Percentiles rank a stretch among this genome's conserved stretches.
These are phyloP conservation scores for Ophiostoma novo-ulmi DNA, from an alignment of 2,329 filamentous ascomycete genomes.

Conservation along the genomic window DNA sequence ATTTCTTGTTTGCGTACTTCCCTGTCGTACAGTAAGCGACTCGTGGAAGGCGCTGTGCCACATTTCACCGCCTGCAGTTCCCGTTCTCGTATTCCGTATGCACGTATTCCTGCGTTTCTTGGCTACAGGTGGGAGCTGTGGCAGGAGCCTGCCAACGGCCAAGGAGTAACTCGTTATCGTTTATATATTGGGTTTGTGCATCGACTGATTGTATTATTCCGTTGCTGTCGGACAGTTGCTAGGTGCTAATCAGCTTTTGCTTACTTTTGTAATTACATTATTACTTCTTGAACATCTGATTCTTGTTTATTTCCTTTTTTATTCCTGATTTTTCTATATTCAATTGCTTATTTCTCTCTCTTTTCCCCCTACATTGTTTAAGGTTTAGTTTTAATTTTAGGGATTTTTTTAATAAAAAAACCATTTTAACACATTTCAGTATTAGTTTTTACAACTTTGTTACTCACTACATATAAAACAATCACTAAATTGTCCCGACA, in stretches of 20 bases:
- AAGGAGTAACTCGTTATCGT: not conserved
- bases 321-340: no score
- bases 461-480: no score
- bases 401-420: no score
- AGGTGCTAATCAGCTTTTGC: not conserved
- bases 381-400: no score
- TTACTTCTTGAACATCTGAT: not conserved
- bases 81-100: conserved; percentile 21
- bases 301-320: not conserved
- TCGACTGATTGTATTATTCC: not conserved
- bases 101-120: not conserved
- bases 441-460: no score
- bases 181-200: not conserved
- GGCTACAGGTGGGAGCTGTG: conserved; percentile 1
- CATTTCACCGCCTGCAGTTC: conserved; percentile 18
- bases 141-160: not conserved
- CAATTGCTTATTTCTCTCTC: no score
- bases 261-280: not conserved
- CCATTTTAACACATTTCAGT: no score
- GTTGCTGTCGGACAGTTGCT: conserved; percentile 13
- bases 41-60: conserved; percentile 18
- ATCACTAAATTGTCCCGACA: not conserved
- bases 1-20: not conserved
- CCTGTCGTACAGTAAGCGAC: conserved; percentile 10
- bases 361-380: no score